A percentile compares a stretch with the other conserved stretches of the same genome.
Conservation (phyloP, 768 basidiomycete genomes). For the Polyporus arcularius region DNA sequence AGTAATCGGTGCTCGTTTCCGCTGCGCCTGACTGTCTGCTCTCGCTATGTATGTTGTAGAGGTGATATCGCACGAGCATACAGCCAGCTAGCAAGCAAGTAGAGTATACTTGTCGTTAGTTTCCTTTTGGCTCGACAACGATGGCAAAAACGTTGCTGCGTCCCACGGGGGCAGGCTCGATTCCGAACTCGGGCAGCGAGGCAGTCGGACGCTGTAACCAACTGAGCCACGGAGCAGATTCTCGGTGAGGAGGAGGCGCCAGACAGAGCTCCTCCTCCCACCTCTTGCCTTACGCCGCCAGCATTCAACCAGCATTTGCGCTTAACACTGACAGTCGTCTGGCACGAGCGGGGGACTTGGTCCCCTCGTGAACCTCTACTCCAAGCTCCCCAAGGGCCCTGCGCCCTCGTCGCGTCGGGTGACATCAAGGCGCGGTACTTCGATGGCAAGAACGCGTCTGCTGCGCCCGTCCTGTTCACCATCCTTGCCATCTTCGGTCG, state of each 20-base stretch:
- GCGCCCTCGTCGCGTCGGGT: constrained; percentile 55
- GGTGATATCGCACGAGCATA: too few relatives aligned
- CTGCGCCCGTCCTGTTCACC: constrained; percentile 61
- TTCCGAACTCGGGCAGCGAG: too few relatives aligned
- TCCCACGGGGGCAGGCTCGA: too few relatives aligned
- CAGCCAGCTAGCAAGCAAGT: too few relatives aligned
- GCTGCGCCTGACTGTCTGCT: too few relatives aligned
- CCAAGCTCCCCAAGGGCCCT: constrained; percentile 91
- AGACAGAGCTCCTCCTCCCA: neutral
- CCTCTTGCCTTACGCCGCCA: constrained; percentile 14
- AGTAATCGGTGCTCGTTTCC: too few relatives aligned
- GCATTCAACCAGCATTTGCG: neutral
- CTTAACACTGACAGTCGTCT: constrained; percentile 55
- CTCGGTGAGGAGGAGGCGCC: too few relatives aligned
- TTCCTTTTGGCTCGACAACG: too few relatives aligned
- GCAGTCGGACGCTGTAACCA: constrained; percentile 79
- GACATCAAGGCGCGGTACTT: constrained; percentile 85
- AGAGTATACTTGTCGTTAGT: too few relatives aligned
- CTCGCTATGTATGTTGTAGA: too few relatives aligned
- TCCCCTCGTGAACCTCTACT: constrained; percentile 93
- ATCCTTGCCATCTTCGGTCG: constrained; percentile 71
- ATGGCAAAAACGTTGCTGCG: too few relatives aligned
- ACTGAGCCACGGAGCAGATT: constrained; percentile 71
- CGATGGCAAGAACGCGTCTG: constrained; percentile 84
- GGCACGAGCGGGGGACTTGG: constrained; percentile 79